Evolutionary conservation across 1,284 basidiomycete species (phyloP).

Genomic region (Heterobasidion parviporum): DNA sequence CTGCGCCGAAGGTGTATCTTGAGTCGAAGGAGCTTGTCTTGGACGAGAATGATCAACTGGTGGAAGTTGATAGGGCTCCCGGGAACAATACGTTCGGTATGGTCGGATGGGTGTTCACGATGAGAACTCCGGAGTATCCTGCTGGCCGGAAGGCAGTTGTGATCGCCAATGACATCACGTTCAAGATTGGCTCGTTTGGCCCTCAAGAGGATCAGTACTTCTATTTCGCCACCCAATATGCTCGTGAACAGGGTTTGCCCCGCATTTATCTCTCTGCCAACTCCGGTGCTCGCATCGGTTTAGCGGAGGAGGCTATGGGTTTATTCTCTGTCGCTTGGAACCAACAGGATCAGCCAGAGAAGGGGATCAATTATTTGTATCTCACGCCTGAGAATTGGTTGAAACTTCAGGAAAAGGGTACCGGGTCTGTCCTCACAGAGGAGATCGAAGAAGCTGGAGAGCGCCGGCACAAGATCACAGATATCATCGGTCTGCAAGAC

Average conservation of each 20-base stretch:
- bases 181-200: conserved; percentile 97
- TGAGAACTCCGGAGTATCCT: conserved; percentile 92
- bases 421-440: conserved; percentile 72
- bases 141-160: conserved; percentile 83
- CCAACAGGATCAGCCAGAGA: conserved; percentile 76
- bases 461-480: conserved; percentile 88
- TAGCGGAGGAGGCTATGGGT: conserved; percentile 88
- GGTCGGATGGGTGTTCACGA: conserved; percentile 96
- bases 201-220: conserved; percentile 96
- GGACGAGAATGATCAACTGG: conserved; percentile 87
- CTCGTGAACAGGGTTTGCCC: conserved; percentile 81
- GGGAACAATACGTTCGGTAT: conserved; percentile 96
- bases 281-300: conserved; percentile 93
- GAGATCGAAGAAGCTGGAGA: conserved; percentile 86
- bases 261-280: conserved; percentile 98
- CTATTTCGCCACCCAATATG: conserved; percentile 90
- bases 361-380: conserved; percentile 96
- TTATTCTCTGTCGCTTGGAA: conserved; percentile 93
- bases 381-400: conserved; percentile 82
- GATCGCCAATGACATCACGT: conserved; percentile 98
- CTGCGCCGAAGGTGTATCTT: conserved; percentile 72
- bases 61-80: conserved; percentile 85
- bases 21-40: conserved; percentile 87
- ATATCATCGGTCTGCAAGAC: conserved; percentile 93
- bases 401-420: conserved; percentile 76